Evolutionary conservation across 495 filamentous ascomycete species (phyloP), one percentile per base, ranked within the genome.

Genomic region (Penicillium antarcticum): DNA sequence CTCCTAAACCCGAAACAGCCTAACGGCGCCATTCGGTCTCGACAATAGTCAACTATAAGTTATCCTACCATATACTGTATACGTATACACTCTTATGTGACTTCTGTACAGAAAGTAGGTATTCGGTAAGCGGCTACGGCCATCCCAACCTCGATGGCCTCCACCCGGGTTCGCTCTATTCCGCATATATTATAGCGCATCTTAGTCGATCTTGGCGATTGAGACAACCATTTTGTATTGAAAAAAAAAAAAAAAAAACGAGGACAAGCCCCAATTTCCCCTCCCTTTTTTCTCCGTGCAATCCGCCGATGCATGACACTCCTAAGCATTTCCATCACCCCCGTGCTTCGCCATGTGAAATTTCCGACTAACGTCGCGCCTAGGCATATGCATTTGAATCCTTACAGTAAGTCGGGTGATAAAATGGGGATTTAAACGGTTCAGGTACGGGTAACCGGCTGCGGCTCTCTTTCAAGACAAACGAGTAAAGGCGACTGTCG

Each of bases 1-100:
- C 53, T 58, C 62, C 45, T 71, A 68, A 74, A 76, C 69, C 67
- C 70, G 71, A 76, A 74, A 76, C 72, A 73, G 51, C 56, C 72
- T 71, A 74, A 73, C 66, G 68, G 67, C 61, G 54, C 60, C 56
- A 48, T 53, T 57, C 58, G 37, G 21, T 5, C 5, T 23, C 21
- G 21, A 23, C 3, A 23, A 2, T 23, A 5, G 21, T 2, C 2
- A 5, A 23, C 3, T 23, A 5, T 2, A 23, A 23, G 21, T 23
- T 5, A 23, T 23, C 21, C 21, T 29, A 29, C 26, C 7, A 9
- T 29, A 29, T 29, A 29, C 26, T 45, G 46, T 51, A 46, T 36
- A 19, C 24, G 21, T 23, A n/a, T n/a, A n/a, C n/a, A n/a, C n/a
- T n/a, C n/a, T n/a, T n/a, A n/a, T n/a, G n/a, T n/a, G n/a, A n/a